These are phyloP conservation scores for Termitomyces heimii DNA, from an alignment of 768 basidiomycete genomes.

Conservation along the genomic window DNA sequence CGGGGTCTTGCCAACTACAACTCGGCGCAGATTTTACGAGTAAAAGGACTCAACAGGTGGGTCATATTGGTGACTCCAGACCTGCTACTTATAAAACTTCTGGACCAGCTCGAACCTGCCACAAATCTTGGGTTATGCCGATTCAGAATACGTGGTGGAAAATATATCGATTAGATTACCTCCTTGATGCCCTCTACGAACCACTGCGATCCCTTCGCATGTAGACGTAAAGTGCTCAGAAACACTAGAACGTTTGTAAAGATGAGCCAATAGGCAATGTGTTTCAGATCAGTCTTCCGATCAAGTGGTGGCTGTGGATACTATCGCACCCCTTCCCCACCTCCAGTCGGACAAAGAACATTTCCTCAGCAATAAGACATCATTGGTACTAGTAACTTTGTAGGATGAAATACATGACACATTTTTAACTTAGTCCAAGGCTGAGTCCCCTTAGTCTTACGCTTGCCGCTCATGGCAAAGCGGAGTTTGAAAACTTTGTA, in stretches of 20 bases:
- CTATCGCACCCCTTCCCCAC: too few relatives aligned
- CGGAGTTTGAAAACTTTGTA: too few relatives aligned
- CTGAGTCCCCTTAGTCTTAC: too few relatives aligned
- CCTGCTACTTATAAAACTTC: constrained; percentile 11
- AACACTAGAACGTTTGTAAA: constrained; percentile 13
- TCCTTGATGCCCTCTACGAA: constrained; percentile 22
- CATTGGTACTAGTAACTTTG: too few relatives aligned
- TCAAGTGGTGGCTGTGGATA: constrained; percentile 37
- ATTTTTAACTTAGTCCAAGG: too few relatives aligned
- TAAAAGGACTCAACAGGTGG: constrained; percentile 93
- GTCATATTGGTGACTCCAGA: background rate
- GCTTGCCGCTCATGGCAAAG: too few relatives aligned
- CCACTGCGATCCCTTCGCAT: background rate
- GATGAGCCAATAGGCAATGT: constrained; percentile 12
- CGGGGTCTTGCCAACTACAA: constrained; percentile 96
- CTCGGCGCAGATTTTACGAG: constrained; percentile 80
- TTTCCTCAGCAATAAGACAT: too few relatives aligned
- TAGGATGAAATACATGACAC: too few relatives aligned
- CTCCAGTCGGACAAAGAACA: too few relatives aligned
- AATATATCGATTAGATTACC: constrained; percentile 77
- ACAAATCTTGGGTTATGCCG: constrained; percentile 84
- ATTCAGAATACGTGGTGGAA: constrained; percentile 96
- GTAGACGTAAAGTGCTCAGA: background rate
- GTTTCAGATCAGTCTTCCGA: background rate
- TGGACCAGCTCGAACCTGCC: constrained; percentile 67